Conservation (phyloP, 768 basidiomycete genomes). For the Lactifluus hygrophoroides region DNA sequence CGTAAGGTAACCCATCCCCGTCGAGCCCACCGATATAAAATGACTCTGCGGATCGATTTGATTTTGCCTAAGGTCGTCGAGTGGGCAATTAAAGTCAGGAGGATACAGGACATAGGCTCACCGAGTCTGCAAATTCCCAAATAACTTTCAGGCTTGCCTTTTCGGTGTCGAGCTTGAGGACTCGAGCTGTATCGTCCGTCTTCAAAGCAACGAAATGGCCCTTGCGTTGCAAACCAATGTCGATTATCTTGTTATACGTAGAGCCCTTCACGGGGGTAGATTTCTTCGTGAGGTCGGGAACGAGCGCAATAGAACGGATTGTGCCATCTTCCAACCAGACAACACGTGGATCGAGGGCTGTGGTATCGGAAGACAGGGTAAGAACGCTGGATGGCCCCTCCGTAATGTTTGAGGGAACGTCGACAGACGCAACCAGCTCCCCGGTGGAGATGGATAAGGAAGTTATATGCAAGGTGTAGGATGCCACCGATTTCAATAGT, state of each 20-base stretch:
- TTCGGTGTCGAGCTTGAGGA: constrained; percentile 44
- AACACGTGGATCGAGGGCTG: constrained; percentile 28
- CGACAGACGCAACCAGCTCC: constrained; percentile 36
- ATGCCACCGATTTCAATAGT: constrained; percentile 34
- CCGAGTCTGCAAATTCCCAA: constrained; percentile 51
- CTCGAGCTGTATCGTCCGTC: constrained; percentile 45
- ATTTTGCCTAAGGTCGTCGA: constrained; percentile 30
- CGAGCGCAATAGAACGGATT: constrained; percentile 43
- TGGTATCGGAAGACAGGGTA: constrained; percentile 24
- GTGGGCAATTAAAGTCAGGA: background rate
- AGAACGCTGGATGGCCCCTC: constrained; percentile 32
- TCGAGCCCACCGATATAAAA: constrained; percentile 52
- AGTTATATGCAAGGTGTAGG: constrained; percentile 61
- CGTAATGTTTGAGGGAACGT: constrained; percentile 45
- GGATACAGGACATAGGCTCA: constrained; percentile 25
- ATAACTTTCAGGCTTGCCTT: constrained; percentile 32
- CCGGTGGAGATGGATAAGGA: constrained; percentile 50
- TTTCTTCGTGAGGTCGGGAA: constrained; percentile 43
- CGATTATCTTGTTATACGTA: constrained; percentile 45
- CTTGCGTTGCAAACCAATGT: constrained; percentile 47
- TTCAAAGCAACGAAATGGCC: constrained; percentile 57
- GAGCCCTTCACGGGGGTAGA: constrained; percentile 35
- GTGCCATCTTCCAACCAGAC: constrained; percentile 48
- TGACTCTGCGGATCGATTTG: constrained; percentile 37
- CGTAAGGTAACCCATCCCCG: constrained; percentile 40